Evolutionary conservation across 1,284 basidiomycete species (phyloP).

Genomic region (Rhodotorula glutinis): DNA sequence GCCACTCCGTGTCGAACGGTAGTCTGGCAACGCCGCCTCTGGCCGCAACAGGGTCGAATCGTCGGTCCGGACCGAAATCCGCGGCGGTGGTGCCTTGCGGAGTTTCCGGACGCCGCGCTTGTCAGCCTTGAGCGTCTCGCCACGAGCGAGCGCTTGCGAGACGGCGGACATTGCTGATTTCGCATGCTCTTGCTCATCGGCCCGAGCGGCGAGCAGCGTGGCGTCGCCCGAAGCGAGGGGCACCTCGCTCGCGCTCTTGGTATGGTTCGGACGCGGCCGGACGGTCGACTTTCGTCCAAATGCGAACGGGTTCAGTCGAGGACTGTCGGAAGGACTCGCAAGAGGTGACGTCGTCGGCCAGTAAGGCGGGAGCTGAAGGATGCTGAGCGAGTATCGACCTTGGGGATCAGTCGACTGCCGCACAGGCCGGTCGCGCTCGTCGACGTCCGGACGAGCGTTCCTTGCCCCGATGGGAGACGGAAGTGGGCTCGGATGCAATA

Average conservation of each 20-base stretch:
- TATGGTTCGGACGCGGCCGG: constrained; percentile 4
- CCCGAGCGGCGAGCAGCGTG: neutral
- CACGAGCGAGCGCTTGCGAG: neutral
- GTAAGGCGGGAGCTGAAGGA: neutral
- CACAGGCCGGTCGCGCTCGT: neutral
- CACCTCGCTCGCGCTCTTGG: constrained; percentile 8
- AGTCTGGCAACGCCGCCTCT: neutral
- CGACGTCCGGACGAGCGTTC: neutral
- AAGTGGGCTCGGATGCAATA: neutral
- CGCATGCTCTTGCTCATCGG: neutral
- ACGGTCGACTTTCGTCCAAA: constrained; percentile 9
- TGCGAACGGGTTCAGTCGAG: constrained; percentile 10
- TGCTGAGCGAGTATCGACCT: constrained; percentile 5
- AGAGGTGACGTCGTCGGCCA: neutral
- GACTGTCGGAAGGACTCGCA: constrained; percentile 7
- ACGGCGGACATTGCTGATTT: neutral
- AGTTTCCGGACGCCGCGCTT: constrained; percentile 9
- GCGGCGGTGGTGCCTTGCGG: constrained; percentile 8
- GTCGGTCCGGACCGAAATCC: constrained; percentile 12
- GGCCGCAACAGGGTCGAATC: constrained; percentile 5
- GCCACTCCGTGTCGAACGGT: neutral
- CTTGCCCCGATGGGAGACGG: neutral
- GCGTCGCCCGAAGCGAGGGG: neutral
- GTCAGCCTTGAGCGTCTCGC: constrained; percentile 12
- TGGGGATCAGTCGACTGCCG: neutral